Evolutionary conservation across 257 asterid species (phyloP), one percentile per base, ranked within the genome.

Genomic region (Capsicum baccatum): DNA sequence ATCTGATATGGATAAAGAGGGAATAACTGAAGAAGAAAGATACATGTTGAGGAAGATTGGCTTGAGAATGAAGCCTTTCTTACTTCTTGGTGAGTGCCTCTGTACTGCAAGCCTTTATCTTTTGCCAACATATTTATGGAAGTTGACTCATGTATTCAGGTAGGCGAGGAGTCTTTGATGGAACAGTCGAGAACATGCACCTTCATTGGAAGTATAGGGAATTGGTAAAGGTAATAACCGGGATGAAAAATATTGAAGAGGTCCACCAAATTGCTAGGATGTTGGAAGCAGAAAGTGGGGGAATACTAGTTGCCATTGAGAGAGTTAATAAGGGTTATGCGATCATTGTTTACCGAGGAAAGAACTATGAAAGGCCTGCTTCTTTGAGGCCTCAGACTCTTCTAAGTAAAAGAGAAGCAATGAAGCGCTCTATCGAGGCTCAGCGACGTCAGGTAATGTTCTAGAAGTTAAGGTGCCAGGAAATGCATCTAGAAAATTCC

Each of bases 121-220:
- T 78, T 78, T 52, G 48, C 82, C 64, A 26, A 78, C 19, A 33
- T 8, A 78, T 4, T 54, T 78, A 54, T 78, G 64, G 33, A 78
- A 8, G 64, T 54, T 78, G 82, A 78, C 64, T 54, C 64, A 54
- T 26, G 1, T 26, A 54, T 84, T 17, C 91, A 97, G 98, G 99
- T 68, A 92, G 99, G 70, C 92, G 98, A 89, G 99, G 98, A 83
- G 97, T 97, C 68, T 97, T 97, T 88, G 97, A 92, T 90, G 99
- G 99, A 85, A 97, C 99, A 57, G 81, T 97, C 57, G 99, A 97
- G 86, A 97, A 95, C 92, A 97, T 97, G 99, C 98, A 97, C 90
- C 92, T 97, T 83, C 99, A 97, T 88, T 95, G 99, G 99, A 97
- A 97, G 88, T 97, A 97, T 89, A 91, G 99, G 89, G 99, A 97